phyloP scores from a whole-genome alignment of 805 yeast genomes.

The Candida montana region DNA sequence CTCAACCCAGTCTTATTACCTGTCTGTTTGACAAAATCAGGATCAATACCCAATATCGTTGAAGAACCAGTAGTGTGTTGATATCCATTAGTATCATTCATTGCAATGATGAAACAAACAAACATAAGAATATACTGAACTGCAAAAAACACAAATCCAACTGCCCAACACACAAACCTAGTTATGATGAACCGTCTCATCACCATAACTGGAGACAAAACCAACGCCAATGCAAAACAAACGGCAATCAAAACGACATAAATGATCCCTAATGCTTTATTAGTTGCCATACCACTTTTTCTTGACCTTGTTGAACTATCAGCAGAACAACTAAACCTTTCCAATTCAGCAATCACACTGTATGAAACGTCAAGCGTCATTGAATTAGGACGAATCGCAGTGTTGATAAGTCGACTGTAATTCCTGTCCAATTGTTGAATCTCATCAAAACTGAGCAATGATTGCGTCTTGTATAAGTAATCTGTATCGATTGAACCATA shows the following conservation, averaged over 20 bases:
- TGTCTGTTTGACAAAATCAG: too few species aligned
- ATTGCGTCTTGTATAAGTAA: background rate
- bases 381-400: background rate
- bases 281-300: background rate
- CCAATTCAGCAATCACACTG: background rate
- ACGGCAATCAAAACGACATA: background rate
- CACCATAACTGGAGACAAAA: background rate
- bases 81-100: too few species aligned
- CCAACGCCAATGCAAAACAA: background rate
- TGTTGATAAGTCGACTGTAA: background rate
- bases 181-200: background rate
- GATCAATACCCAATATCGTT: too few species aligned
- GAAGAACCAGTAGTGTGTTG: too few species aligned
- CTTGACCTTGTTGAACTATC: background rate
- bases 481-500: background rate
- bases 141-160: background rate
- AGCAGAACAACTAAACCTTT: background rate
- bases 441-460: background rate
- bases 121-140: background rate
- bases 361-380: background rate
- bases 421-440: background rate
- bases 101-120: too few species aligned
- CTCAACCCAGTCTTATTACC: too few species aligned
- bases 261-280: background rate
- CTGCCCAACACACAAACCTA: too few species aligned